Conservation (phyloP, 108 stramenopile species). For the Nitzschia sp. region DNA sequence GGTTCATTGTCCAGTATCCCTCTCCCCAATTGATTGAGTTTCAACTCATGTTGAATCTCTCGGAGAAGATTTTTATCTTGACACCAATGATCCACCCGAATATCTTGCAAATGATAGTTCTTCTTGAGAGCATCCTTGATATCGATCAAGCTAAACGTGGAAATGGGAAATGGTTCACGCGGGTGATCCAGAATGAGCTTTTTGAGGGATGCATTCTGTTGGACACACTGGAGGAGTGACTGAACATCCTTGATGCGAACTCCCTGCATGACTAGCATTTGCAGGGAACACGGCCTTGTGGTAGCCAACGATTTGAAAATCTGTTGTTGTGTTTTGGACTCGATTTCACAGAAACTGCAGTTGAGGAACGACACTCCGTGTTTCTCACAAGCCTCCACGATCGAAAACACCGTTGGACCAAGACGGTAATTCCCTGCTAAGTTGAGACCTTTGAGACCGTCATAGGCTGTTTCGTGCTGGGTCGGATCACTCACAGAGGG, state of each 20-base stretch:
- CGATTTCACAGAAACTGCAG: slow-evolving; percentile 34
- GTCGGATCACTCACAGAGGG: too few species aligned
- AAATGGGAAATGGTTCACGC: slow-evolving; percentile 6
- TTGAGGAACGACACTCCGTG: slow-evolving; percentile 10
- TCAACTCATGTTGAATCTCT: slow-evolving; percentile 35
- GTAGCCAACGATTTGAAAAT: slow-evolving; percentile 25
- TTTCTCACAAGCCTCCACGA: slow-evolving; percentile 13
- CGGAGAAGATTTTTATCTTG: slow-evolving; percentile 2
- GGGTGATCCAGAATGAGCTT: slow-evolving; percentile 29
- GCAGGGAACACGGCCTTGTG: slow-evolving; percentile 15
- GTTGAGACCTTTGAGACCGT: slow-evolving; percentile 10
- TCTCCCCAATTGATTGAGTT: slow-evolving; percentile 32
- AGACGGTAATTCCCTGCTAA: slow-evolving; percentile 40
- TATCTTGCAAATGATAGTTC: slow-evolving; percentile 24
- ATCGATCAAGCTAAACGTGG: slow-evolving; percentile 1
- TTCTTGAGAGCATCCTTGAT: slow-evolving; percentile 19
- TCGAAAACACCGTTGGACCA: slow-evolving; percentile 4
- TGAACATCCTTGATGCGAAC: slow-evolving; percentile 14
- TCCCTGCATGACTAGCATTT: slow-evolving; percentile 22
- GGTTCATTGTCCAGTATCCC: slow-evolving; percentile 19
- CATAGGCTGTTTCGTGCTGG: not conserved
- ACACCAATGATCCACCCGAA: slow-evolving; percentile 19
- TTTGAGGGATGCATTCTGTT: slow-evolving; percentile 21
- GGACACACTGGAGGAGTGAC: slow-evolving; percentile 24
- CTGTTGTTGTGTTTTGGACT: slow-evolving; percentile 17